Evolutionary conservation across 1,284 basidiomycete genomes (phyloP).

Genomic region (Coniophora puteana): DNA sequence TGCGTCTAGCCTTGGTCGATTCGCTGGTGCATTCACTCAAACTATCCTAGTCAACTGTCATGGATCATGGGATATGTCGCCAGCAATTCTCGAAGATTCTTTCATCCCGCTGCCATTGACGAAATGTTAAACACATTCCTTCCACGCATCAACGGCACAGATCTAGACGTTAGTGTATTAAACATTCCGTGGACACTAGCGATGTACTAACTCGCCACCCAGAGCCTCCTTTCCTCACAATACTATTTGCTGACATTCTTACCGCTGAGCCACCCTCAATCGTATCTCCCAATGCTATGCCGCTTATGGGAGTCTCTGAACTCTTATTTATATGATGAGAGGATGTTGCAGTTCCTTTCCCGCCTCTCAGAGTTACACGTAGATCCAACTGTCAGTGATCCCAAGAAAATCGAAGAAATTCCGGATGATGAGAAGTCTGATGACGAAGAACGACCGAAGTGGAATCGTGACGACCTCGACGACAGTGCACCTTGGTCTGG

Average conservation of each 20-base stretch:
- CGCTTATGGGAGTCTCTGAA: slow-evolving; percentile 82
- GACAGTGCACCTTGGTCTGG: slow-evolving; percentile 55
- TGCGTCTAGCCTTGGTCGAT: slow-evolving; percentile 29
- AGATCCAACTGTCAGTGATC: slow-evolving; percentile 71
- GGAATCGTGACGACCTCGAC: slow-evolving; percentile 43
- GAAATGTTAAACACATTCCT: slow-evolving; percentile 84
- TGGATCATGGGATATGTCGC: slow-evolving; percentile 72
- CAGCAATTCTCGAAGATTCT: slow-evolving; percentile 80
- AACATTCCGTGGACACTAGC: neutral
- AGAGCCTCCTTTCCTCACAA: slow-evolving; percentile 4
- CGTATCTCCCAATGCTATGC: slow-evolving; percentile 79
- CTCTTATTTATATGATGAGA: slow-evolving; percentile 81
- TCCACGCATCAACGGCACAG: slow-evolving; percentile 68
- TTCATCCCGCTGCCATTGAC: slow-evolving; percentile 84
- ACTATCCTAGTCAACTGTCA: slow-evolving; percentile 57
- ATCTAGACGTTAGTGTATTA: slow-evolving; percentile 58
- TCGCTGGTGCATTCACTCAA: neutral
- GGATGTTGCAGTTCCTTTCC: slow-evolving; percentile 73
- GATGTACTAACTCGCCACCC: neutral
- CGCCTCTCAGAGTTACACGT: slow-evolving; percentile 72
- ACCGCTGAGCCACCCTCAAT: slow-evolving; percentile 74
- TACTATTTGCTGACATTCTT: slow-evolving; percentile 52
- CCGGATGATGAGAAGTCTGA: slow-evolving; percentile 70
- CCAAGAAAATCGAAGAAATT: slow-evolving; percentile 55
- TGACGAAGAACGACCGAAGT: slow-evolving; percentile 57